These are phyloP conservation scores for Boletus edulis DNA, from an alignment of 768 basidiomycete genomes.

Conservation along the genomic window DNA sequence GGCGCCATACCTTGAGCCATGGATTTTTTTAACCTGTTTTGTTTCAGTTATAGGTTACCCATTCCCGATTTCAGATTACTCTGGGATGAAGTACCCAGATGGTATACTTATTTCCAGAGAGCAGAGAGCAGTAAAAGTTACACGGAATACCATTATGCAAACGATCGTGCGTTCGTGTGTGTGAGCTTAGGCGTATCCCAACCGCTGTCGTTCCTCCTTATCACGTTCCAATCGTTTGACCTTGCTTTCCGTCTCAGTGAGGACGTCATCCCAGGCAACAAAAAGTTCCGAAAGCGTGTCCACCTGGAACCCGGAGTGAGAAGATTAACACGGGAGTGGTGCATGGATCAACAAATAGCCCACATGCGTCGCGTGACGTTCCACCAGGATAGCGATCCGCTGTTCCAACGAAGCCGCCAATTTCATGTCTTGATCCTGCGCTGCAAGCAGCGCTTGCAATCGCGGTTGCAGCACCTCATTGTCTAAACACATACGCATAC, in stretches of 20 bases:
- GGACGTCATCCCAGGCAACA: conserved; percentile 78
- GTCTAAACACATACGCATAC: conserved; percentile 33
- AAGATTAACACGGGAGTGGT: not conserved
- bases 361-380: conserved; percentile 71
- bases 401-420: conserved; percentile 61
- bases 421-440: conserved; percentile 57
- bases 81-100: conserved; percentile 11
- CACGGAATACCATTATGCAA: conserved; percentile 14
- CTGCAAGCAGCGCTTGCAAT: conserved; percentile 54
- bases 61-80: conserved; percentile 9
- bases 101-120: conserved; percentile 4
- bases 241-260: conserved; percentile 65
- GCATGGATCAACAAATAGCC: conserved; percentile 18
- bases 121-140: conserved; percentile 17
- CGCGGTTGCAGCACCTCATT: conserved; percentile 67
- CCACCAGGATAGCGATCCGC: conserved; percentile 62
- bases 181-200: conserved; percentile 50
- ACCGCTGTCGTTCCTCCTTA: conserved; percentile 52
- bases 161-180: not conserved
- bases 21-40: conserved; percentile 12
- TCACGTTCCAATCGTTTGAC: conserved; percentile 58
- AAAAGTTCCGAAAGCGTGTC: conserved; percentile 82
- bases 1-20: conserved; percentile 4
- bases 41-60: not conserved
- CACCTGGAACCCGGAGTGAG: conserved; percentile 42